These are phyloP conservation scores for Gyrodon lividus DNA, from an alignment of 768 basidiomycete species.

Conservation along the genomic window DNA sequence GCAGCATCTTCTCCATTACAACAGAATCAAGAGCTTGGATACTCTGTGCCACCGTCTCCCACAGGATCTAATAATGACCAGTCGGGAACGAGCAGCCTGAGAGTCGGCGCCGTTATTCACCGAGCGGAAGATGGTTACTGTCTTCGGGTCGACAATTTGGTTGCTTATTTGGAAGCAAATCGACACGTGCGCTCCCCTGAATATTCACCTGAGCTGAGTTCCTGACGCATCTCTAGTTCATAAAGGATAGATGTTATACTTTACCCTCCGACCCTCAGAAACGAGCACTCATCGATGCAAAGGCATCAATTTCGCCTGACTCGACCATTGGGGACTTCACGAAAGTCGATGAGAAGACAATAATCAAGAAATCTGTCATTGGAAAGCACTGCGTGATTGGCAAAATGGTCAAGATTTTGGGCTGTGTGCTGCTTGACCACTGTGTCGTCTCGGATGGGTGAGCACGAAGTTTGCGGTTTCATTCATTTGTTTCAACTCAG, in stretches of 20 bases:
- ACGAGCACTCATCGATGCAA: slow-evolving; percentile 70
- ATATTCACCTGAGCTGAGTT: slow-evolving; percentile 6
- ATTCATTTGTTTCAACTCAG: slow-evolving; percentile 4
- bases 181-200: slow-evolving; percentile 53
- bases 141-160: slow-evolving; percentile 73
- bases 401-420: slow-evolving; percentile 77
- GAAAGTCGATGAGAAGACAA: slow-evolving; percentile 74
- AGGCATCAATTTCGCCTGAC: slow-evolving; percentile 81
- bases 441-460: slow-evolving; percentile 88
- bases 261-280: slow-evolving; percentile 61
- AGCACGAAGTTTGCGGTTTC: background rate
- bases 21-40: too few relatives aligned
- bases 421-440: slow-evolving; percentile 86
- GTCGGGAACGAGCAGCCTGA: slow-evolving; percentile 45
- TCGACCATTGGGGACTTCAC: slow-evolving; percentile 82
- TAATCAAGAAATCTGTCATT: slow-evolving; percentile 76
- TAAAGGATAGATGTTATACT: slow-evolving; percentile 49
- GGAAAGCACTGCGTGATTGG: slow-evolving; percentile 85
- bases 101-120: slow-evolving; percentile 66
- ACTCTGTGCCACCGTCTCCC: too few relatives aligned
- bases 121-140: slow-evolving; percentile 52
- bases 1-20: too few relatives aligned
- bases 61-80: slow-evolving; percentile 37
- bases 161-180: slow-evolving; percentile 78
- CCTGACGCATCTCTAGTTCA: slow-evolving; percentile 36